Percentiles rank a stretch among this genome's conserved stretches.
Evolutionary conservation across 768 basidiomycete species (phyloP).

Genomic region (Psilocybe sp.): DNA sequence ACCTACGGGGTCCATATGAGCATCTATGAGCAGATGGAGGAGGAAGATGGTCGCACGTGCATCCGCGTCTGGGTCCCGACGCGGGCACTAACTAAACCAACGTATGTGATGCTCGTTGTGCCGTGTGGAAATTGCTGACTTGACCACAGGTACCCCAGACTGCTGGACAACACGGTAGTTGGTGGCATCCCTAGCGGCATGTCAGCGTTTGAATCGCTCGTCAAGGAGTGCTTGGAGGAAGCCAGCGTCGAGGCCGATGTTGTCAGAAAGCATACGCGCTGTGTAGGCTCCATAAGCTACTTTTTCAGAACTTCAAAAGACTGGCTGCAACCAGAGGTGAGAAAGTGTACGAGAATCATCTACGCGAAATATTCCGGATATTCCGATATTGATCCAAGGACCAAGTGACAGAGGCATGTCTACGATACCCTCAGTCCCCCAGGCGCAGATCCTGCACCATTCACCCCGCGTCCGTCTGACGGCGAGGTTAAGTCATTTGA

Average conservation of each 20-base stretch:
- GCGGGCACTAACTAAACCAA: constrained; percentile 82
- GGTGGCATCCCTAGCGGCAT: constrained; percentile 89
- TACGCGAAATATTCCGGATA: constrained; percentile 3
- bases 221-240: constrained; percentile 94
- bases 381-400: no score
- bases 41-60: constrained; percentile 31
- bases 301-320: constrained; percentile 69
- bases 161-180: constrained; percentile 87
- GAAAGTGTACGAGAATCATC: constrained; percentile 51
- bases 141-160: constrained; percentile 70
- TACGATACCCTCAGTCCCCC: constrained; percentile 79
- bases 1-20: constrained; percentile 95
- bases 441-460: constrained; percentile 40
- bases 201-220: constrained; percentile 64
- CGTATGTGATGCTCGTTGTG: constrained; percentile 48
- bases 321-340: constrained; percentile 86
- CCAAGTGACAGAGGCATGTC: constrained; percentile 54
- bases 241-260: constrained; percentile 74
- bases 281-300: constrained; percentile 77
- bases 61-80: constrained; percentile 86
- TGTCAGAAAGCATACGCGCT: constrained; percentile 53
- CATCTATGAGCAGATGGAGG: constrained; percentile 48
- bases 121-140: background rate
- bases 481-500: constrained; percentile 95
- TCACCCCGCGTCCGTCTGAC: constrained; percentile 74